Conservation (phyloP, 306 rosid genomes). For the Nissolia schottii region DNA sequence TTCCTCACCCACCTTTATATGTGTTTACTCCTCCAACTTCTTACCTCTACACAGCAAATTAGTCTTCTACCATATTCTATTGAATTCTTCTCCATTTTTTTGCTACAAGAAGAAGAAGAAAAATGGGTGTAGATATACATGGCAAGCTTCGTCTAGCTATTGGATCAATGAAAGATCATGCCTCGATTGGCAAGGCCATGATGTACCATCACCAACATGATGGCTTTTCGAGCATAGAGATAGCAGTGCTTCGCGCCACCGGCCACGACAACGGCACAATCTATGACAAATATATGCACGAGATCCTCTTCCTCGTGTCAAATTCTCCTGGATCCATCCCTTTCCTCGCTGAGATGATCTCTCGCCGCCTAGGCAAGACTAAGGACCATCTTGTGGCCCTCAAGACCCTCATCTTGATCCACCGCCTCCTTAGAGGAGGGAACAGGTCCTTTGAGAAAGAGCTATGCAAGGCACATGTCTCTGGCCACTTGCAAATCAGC, state of each 20-base stretch:
- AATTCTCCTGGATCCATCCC: slow-evolving; percentile 51
- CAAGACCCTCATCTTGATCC: slow-evolving; percentile 54
- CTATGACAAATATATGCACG: slow-evolving; percentile 60
- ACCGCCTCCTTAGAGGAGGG: slow-evolving; percentile 58
- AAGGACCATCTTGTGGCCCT: slow-evolving; percentile 50
- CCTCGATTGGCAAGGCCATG: slow-evolving; percentile 61
- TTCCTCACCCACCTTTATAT: slow-evolving; percentile 35
- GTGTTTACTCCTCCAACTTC: neutral
- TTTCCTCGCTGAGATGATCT: slow-evolving; percentile 49
- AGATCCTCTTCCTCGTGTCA: slow-evolving; percentile 57
- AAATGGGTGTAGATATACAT: slow-evolving; percentile 48
- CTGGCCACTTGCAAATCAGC: slow-evolving; percentile 48
- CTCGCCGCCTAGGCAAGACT: slow-evolving; percentile 47
- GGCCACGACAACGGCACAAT: slow-evolving; percentile 49
- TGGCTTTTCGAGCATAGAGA: slow-evolving; percentile 52
- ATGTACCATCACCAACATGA: slow-evolving; percentile 36
- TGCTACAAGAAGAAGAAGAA: neutral
- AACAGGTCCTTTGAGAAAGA: slow-evolving; percentile 52
- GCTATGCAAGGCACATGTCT: slow-evolving; percentile 40
- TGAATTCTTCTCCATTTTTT: neutral
- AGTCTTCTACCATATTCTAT: slow-evolving; percentile 3
- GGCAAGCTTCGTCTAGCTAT: slow-evolving; percentile 44
- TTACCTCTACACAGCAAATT: slow-evolving; percentile 33
- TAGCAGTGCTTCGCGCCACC: slow-evolving; percentile 54
- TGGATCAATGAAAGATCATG: slow-evolving; percentile 55